A percentile compares a stretch with the other conserved stretches of the same genome.
phyloP scores from a whole-genome alignment of 129 eudicot species.

The Chrysanthemum seticuspe region DNA sequence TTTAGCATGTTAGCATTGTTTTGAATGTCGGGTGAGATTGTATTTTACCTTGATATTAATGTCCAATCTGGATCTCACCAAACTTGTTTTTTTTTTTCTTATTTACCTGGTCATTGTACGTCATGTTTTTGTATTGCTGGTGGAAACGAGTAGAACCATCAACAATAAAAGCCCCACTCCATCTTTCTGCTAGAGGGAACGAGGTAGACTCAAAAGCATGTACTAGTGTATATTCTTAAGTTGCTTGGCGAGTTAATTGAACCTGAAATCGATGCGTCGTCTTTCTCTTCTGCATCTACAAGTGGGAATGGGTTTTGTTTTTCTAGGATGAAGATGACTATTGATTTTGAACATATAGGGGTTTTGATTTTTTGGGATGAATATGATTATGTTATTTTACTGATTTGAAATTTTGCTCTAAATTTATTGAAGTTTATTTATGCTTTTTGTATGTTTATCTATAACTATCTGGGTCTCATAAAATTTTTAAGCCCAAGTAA shows the following conservation, averaged over 20 bases:
- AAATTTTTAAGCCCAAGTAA: no score
- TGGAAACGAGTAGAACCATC: conserved; percentile 8
- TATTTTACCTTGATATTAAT: no score
- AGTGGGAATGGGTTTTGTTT: not conserved
- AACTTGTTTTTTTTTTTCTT: not conserved
- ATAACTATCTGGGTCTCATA: no score
- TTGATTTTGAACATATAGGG: conserved; percentile 12
- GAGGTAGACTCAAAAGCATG: conserved; percentile 19
- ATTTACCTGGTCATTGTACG: conserved; percentile 14
- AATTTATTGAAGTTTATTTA: not conserved
- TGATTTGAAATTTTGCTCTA: not conserved
- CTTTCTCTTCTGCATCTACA: not conserved
- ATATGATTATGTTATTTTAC: conserved; percentile 1
- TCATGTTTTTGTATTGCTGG: conserved; percentile 11
- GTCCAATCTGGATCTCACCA: no score
- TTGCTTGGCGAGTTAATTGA: not conserved
- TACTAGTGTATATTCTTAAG: conserved; percentile 13
- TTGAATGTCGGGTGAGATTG: conserved; percentile 12
- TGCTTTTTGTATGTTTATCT: not conserved
- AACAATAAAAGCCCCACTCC: conserved; percentile 14
- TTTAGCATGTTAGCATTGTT: conserved; percentile 29
- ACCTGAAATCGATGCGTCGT: not conserved
- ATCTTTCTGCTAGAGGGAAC: not conserved
- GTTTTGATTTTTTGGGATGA: not conserved
- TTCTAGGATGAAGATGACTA: not conserved